These are phyloP conservation scores for Globisporangium viniferum DNA, from an alignment of 352 stramenopile genomes.

Conservation along the genomic window DNA sequence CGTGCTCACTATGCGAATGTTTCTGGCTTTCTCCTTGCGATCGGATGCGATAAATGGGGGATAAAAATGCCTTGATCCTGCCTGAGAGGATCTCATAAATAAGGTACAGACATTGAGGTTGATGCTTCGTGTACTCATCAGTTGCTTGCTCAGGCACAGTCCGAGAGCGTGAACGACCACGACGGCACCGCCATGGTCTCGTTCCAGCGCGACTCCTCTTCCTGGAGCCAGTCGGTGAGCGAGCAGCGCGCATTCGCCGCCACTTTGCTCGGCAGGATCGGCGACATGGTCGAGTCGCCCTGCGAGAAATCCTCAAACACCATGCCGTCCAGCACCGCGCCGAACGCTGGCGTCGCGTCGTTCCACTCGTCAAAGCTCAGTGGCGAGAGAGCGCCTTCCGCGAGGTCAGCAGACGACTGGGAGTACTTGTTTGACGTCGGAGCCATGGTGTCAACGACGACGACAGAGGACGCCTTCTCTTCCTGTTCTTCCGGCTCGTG, in stretches of 20 bases:
- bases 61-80: constrained; percentile 6
- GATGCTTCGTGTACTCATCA: background rate
- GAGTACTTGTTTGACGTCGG: constrained; percentile 28
- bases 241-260: constrained; percentile 24
- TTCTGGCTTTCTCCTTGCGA: background rate
- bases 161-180: constrained; percentile 54
- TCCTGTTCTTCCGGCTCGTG: constrained; percentile 1
- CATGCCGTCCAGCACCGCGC: constrained; percentile 43
- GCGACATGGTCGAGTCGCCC: constrained; percentile 23
- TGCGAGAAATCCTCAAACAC: constrained; percentile 46
- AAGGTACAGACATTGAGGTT: constrained; percentile 8
- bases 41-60: background rate
- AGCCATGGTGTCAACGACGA: constrained; percentile 14
- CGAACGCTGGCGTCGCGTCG: constrained; percentile 31
- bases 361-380: constrained; percentile 68
- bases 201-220: constrained; percentile 58
- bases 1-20: background rate
- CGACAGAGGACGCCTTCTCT: background rate
- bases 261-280: constrained; percentile 2
- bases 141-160: constrained; percentile 29
- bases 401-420: background rate
- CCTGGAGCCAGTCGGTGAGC: constrained; percentile 53
- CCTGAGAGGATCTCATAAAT: constrained; percentile 10
- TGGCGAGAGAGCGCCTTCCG: constrained; percentile 34
- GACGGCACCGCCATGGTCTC: constrained; percentile 45